phyloP scores from a whole-genome alignment of 2,329 filamentous ascomycete genomes.

The Pseudocercospora eumusae region DNA sequence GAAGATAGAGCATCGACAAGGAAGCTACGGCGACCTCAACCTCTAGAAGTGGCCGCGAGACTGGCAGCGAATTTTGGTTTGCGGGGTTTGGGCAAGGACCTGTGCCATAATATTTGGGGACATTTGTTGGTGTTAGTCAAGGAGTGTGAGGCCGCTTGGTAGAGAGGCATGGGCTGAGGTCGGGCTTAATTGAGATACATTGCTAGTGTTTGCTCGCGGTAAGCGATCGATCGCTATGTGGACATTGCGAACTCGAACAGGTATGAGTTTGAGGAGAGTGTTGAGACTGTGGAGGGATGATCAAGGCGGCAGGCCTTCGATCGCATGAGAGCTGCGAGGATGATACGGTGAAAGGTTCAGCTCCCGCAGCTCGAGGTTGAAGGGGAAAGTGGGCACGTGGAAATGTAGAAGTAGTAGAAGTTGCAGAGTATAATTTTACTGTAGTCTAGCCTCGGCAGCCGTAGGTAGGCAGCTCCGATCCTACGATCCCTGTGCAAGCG shows the following conservation, averaged over 20 bases:
- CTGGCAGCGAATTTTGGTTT: neutral
- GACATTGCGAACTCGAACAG: neutral
- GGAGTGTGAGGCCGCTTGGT: neutral
- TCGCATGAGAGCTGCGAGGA: neutral
- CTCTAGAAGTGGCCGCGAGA: conserved; percentile 15
- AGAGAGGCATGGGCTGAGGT: neutral
- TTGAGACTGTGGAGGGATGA: neutral
- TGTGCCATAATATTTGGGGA: neutral
- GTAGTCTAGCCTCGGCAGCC: too few relatives aligned
- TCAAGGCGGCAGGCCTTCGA: neutral
- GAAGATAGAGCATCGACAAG: conserved; percentile 55
- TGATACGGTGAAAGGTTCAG: neutral
- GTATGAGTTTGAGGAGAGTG: neutral
- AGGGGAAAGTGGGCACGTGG: too few relatives aligned
- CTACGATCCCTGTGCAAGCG: neutral
- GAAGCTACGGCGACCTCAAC: conserved; percentile 55
- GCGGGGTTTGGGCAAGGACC: neutral
- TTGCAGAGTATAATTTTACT: too few relatives aligned
- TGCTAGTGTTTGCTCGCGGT: neutral
- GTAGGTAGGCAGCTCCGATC: too few relatives aligned
- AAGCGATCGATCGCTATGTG: neutral
- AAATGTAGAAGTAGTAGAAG: neutral
- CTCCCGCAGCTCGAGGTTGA: too few relatives aligned
- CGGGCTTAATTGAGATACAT: neutral
- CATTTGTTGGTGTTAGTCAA: neutral